phyloP scores from a whole-genome alignment of 2,329 filamentous ascomycete genomes.

The Pseudonectria buxi region DNA sequence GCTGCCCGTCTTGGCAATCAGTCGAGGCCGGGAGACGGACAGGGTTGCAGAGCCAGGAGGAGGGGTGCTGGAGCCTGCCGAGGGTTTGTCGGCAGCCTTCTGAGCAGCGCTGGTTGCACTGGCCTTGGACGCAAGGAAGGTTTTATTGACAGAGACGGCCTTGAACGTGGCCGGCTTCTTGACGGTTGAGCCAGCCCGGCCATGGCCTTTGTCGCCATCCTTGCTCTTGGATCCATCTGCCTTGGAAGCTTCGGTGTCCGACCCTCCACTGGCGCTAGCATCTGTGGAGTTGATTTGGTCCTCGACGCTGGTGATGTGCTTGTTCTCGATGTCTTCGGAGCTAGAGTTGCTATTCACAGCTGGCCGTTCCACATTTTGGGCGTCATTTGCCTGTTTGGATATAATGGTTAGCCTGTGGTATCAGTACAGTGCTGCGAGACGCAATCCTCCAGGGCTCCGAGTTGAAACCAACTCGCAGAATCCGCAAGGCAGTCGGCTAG shows the following conservation, averaged over 20 bases:
- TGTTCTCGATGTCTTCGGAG: slow-evolving; percentile 48
- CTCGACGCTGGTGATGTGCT: slow-evolving; percentile 51
- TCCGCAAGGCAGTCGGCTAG: too few relatives aligned
- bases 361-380: slow-evolving; percentile 42
- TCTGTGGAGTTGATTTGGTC: slow-evolving; percentile 56
- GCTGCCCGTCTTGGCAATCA: slow-evolving; percentile 68
- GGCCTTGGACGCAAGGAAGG: slow-evolving; percentile 69
- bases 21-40: slow-evolving; percentile 57
- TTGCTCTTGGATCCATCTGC: slow-evolving; percentile 47
- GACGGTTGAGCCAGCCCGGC: slow-evolving; percentile 50
- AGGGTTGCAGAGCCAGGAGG: slow-evolving; percentile 39
- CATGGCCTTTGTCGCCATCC: slow-evolving; percentile 53
- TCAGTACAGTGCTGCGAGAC: too few relatives aligned
- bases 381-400: slow-evolving; percentile 27
- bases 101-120: slow-evolving; percentile 35
- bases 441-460: too few relatives aligned
- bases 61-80: slow-evolving; percentile 39
- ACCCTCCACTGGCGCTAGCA: slow-evolving; percentile 65
- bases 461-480: too few relatives aligned
- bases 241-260: slow-evolving; percentile 67
- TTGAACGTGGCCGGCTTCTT: slow-evolving; percentile 79
- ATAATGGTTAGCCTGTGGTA: not conserved
- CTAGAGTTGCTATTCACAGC: slow-evolving; percentile 44
- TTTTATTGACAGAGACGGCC: slow-evolving; percentile 78
- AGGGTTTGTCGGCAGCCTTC: slow-evolving; percentile 46